These are phyloP conservation scores for Fusarium tanahbumbuense DNA, from an alignment of 2,329 filamentous ascomycete genomes.

Conservation along the genomic window DNA sequence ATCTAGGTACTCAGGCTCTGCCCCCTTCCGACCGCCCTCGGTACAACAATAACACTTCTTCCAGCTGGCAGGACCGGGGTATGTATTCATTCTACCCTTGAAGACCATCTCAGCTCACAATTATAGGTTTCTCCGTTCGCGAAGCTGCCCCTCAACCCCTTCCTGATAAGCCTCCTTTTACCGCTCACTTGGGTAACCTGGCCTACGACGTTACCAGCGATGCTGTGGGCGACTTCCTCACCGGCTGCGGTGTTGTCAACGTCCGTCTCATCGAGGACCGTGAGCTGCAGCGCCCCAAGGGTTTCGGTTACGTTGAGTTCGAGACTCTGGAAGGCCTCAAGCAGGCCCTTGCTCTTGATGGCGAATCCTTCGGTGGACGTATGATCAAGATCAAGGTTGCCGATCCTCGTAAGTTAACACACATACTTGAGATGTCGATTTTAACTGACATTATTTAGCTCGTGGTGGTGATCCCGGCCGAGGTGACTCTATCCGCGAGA, in stretches of 20 bases:
- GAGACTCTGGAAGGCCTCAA: constrained; percentile 87
- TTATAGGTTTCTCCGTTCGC: constrained; percentile 68
- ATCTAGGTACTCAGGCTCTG: constrained; percentile 67
- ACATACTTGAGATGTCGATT: not conserved
- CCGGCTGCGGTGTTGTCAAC: constrained; percentile 84
- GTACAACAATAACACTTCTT: constrained; percentile 48
- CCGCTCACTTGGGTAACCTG: constrained; percentile 94
- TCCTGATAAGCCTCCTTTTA: constrained; percentile 92
- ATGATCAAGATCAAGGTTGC: constrained; percentile 94
- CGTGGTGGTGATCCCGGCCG: constrained; percentile 76
- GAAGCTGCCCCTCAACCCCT: constrained; percentile 79
- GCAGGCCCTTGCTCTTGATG: constrained; percentile 86
- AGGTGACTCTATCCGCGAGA: constrained; percentile 76
- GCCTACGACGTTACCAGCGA: constrained; percentile 91
- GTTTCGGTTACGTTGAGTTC: constrained; percentile 98
- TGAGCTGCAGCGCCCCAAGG: constrained; percentile 92
- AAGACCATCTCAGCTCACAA: constrained; percentile 36
- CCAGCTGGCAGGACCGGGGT: constrained; percentile 60
- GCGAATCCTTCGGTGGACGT: constrained; percentile 85
- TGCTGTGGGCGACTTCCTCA: constrained; percentile 87
- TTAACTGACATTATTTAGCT: constrained; percentile 68
- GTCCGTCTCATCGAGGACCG: constrained; percentile 98
- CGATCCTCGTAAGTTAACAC: constrained; percentile 83
- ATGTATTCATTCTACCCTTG: constrained; percentile 33
- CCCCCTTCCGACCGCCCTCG: constrained; percentile 62